Base-by-base conservation (phyloP, 352 stramenopile genomes). In the Globisporangium barbulae region DNA sequence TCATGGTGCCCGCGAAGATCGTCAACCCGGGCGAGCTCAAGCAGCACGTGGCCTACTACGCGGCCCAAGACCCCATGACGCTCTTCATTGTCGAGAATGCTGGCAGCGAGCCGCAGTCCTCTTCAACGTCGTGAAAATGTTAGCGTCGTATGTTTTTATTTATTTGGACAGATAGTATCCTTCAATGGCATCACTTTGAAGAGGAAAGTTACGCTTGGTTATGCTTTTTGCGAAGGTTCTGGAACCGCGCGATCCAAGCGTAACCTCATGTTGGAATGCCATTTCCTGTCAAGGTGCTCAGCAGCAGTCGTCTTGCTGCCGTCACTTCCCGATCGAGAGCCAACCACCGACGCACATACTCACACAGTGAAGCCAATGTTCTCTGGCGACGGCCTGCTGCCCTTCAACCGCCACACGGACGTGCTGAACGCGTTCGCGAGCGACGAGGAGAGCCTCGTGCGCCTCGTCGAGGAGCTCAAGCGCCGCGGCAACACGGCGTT, bases 401-500 rank as follows among this genome's bases (percentile, higher is more conserved):
- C 86, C 8, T 93, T 93, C 72, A 81, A 77, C 48, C 81, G 84
- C 45, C 86, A 94, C 73, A 89, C 86, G 67, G 86, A 94, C 61
- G 86, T 94, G 63, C 76, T 94, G 52, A 75, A 89, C 35, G 81
- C 78, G 45, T 59, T 75, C 28, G 84, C 86, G 15, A 69, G 67
- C 12, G 78, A 83, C 60, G 59, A 64, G 10, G 78, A 76, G 53
- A 84, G 76, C 47, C 63, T 92, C 53, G 57, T 79, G 59, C 74
- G 75, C 8, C 80, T 97, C 42, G 83, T 96, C 31, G 79, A 89
- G 17, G 89, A 97, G 75, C 74, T 97, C 57, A 97, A 96, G 75
- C 80, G 85, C 17, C 83, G 89, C 10, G 89, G 89, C 55, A 97
- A 97, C 64, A 81, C 85, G 7, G 89, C 89, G 6, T 97, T 97